A percentile compares a stretch with the other conserved stretches of the same genome.
phyloP scores from a whole-genome alignment of 1,284 basidiomycete species.

The Ganoderma sp. region DNA sequence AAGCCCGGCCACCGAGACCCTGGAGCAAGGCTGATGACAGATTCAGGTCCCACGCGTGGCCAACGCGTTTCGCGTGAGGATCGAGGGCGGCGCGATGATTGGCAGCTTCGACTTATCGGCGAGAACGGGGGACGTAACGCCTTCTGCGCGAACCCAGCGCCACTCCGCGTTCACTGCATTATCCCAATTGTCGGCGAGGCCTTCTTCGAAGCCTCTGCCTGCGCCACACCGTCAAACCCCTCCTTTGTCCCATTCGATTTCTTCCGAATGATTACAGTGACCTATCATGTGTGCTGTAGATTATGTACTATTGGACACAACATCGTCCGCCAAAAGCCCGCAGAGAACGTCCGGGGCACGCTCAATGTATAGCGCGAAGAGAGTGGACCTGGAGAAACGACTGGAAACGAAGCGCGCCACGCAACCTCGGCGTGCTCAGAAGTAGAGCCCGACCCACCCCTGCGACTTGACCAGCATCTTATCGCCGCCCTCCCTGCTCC shows the following conservation, averaged over 20 bases:
- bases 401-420: background rate
- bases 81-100: background rate
- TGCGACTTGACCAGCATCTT: constrained; percentile 48
- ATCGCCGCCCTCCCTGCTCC: constrained; percentile 54
- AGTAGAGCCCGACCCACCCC: constrained; percentile 61
- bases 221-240: background rate
- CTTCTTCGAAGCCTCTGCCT: background rate
- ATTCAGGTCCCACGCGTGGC: background rate
- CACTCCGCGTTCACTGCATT: background rate
- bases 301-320: background rate
- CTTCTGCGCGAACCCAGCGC: background rate
- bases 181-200: background rate
- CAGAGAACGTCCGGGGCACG: background rate
- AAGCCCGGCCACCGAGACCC: background rate
- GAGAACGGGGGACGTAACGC: background rate
- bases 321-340: background rate
- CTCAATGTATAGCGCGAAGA: background rate
- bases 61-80: too few relatives aligned
- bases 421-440: constrained; percentile 34
- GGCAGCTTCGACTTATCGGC: background rate
- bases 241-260: background rate
- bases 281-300: background rate
- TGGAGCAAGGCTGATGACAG: background rate
- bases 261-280: background rate
- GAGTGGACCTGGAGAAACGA: background rate